A percentile compares a stretch with the other conserved stretches of the same genome.
Conservation (phyloP, 176 grass and related monocot genomes). For the Raddia distichophylla region DNA sequence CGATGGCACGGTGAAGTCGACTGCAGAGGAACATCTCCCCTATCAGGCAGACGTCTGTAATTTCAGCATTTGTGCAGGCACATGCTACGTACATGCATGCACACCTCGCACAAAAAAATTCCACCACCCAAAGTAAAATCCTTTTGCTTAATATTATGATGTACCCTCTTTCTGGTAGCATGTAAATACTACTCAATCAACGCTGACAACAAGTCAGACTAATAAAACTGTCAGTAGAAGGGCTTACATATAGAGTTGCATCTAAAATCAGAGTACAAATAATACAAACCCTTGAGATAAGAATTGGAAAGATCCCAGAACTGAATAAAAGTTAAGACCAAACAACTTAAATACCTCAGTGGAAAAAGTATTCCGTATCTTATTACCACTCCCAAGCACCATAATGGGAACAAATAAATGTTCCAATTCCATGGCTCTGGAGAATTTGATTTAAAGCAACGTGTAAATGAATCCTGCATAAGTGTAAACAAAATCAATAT, state of each 20-base stretch:
- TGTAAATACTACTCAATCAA: background rate
- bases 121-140: background rate
- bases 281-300: background rate
- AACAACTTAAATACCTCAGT: constrained; percentile 53
- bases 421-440: constrained; percentile 99
- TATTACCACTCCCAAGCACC: constrained; percentile 89
- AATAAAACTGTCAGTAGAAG: background rate
- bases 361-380: constrained; percentile 95
- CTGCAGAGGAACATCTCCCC: too few relatives aligned
- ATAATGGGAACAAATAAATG: constrained; percentile 96
- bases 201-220: background rate
- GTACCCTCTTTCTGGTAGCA: background rate
- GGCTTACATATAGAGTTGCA: background rate
- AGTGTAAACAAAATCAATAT: constrained; percentile 28
- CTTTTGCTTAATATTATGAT: background rate
- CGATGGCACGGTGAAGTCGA: too few relatives aligned
- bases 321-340: background rate
- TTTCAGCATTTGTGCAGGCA: too few relatives aligned
- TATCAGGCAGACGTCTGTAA: too few relatives aligned
- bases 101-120: too few relatives aligned
- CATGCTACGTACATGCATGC: too few relatives aligned
- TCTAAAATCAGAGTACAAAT: constrained; percentile 9
- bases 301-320: background rate
- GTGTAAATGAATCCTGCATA: constrained; percentile 92
- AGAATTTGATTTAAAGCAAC: constrained; percentile 99